phyloP scores from a whole-genome alignment of 352 stramenopile genomes.

The Phytophthora multivora region DNA sequence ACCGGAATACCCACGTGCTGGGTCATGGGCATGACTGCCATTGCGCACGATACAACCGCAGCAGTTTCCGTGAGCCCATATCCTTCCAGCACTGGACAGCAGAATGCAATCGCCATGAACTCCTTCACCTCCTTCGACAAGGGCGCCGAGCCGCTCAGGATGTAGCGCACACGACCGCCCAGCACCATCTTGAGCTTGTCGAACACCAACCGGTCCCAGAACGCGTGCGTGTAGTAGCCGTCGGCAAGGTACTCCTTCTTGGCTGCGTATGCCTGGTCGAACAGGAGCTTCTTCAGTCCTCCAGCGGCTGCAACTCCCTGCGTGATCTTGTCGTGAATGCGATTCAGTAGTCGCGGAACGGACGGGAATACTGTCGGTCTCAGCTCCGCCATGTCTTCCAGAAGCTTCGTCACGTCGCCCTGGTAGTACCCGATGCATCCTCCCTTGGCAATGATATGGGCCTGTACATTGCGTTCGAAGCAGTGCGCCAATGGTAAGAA shows the following conservation, averaged over 20 bases:
- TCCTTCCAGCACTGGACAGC: constrained; percentile 89
- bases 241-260: constrained; percentile 70
- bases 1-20: constrained; percentile 92
- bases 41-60: constrained; percentile 78
- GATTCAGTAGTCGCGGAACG: constrained; percentile 95
- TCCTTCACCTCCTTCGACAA: constrained; percentile 91
- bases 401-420: constrained; percentile 85
- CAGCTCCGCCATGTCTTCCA: constrained; percentile 92
- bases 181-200: constrained; percentile 92
- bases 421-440: constrained; percentile 93
- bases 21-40: constrained; percentile 38
- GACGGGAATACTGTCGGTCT: constrained; percentile 91
- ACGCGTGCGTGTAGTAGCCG: constrained; percentile 45
- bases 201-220: constrained; percentile 96
- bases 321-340: constrained; percentile 95
- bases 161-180: constrained; percentile 87
- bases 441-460: constrained; percentile 62
- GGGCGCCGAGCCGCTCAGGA: constrained; percentile 93
- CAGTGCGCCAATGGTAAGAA: constrained; percentile 96
- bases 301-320: constrained; percentile 69
- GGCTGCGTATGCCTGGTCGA: constrained; percentile 78
- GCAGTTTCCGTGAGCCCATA: constrained; percentile 95
- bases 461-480: constrained; percentile 86
- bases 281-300: constrained; percentile 90
- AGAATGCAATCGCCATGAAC: constrained; percentile 93